A percentile compares a stretch with the other conserved stretches of the same genome.
Conservation (phyloP, 352 stramenopile genomes). For the Thalassiosira exigua region DNA sequence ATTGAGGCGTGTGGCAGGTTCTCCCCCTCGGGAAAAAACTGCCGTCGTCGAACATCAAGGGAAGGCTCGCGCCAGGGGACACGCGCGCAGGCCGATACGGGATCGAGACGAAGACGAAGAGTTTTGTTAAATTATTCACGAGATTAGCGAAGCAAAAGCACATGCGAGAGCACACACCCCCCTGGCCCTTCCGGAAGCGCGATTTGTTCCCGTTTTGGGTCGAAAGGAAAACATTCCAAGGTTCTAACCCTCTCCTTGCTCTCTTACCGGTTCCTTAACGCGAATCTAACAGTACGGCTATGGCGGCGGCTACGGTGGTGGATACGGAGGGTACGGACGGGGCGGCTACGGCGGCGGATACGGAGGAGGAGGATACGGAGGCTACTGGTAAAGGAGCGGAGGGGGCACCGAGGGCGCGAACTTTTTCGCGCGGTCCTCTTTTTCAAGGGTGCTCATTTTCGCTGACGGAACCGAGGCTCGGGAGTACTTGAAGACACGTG, state of each 20-base stretch:
- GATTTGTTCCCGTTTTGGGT: constrained; percentile 2
- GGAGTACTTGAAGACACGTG: background rate
- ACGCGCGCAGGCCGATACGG: too few species aligned
- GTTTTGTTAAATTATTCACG: too few species aligned
- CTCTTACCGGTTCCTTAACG: constrained; percentile 1
- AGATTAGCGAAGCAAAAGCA: background rate
- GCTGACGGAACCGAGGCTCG: background rate
- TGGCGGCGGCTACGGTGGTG: constrained; percentile 4
- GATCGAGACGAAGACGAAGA: too few species aligned
- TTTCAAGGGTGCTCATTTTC: too few species aligned
- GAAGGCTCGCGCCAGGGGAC: background rate
- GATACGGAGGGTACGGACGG: constrained; percentile 26
- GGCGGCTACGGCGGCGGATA: too few species aligned
- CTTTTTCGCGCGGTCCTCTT: background rate
- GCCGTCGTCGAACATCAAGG: background rate
- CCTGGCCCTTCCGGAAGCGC: background rate
- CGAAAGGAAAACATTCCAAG: too few species aligned
- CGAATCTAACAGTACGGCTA: constrained; percentile 22
- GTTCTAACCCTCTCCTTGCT: constrained; percentile 6
- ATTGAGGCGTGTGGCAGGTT: background rate
- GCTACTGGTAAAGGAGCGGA: background rate
- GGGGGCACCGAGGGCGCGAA: background rate
- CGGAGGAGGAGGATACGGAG: background rate
- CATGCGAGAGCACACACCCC: background rate
- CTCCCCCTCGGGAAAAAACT: constrained; percentile 2